These are phyloP conservation scores for Penicillium rolfsii DNA, from an alignment of 2,329 filamentous ascomycete genomes.

Conservation along the genomic window DNA sequence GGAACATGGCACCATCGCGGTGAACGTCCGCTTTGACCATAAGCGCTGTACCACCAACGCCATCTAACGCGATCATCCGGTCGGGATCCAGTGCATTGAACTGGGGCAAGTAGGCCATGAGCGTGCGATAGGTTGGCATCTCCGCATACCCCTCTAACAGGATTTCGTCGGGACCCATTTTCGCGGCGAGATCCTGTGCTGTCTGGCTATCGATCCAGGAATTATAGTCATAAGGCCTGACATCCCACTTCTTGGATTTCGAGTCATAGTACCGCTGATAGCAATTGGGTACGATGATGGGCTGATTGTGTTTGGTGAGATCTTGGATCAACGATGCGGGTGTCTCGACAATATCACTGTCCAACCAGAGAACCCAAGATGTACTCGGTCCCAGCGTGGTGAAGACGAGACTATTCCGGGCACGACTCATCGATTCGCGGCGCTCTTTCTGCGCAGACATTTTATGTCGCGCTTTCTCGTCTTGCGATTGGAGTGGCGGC, in stretches of 20 bases:
- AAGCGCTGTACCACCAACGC: constrained; percentile 88
- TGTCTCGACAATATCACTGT: constrained; percentile 88
- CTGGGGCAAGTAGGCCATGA: constrained; percentile 83
- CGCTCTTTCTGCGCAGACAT: constrained; percentile 85
- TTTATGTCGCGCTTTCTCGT: constrained; percentile 88
- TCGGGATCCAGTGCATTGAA: constrained; percentile 58
- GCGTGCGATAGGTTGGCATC: constrained; percentile 84
- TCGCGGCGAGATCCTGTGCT: constrained; percentile 72
- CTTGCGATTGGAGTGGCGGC: constrained; percentile 75
- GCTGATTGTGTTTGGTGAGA: constrained; percentile 80
- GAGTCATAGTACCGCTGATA: constrained; percentile 84
- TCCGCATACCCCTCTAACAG: constrained; percentile 90
- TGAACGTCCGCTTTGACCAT: constrained; percentile 97
- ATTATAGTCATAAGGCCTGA: constrained; percentile 94
- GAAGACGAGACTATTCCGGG: constrained; percentile 91
- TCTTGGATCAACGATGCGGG: constrained; percentile 87
- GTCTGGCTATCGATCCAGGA: constrained; percentile 90
- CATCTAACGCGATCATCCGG: constrained; percentile 76
- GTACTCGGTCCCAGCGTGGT: constrained; percentile 89
- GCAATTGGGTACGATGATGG: constrained; percentile 94
- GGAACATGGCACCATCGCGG: constrained; percentile 97
- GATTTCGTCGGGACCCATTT: constrained; percentile 90
- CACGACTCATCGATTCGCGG: constrained; percentile 87
- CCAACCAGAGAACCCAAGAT: constrained; percentile 96
- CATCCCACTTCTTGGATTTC: constrained; percentile 68